phyloP scores from a whole-genome alignment of 2,329 filamentous ascomycete species.

The Cladobotryum mycophilum region DNA sequence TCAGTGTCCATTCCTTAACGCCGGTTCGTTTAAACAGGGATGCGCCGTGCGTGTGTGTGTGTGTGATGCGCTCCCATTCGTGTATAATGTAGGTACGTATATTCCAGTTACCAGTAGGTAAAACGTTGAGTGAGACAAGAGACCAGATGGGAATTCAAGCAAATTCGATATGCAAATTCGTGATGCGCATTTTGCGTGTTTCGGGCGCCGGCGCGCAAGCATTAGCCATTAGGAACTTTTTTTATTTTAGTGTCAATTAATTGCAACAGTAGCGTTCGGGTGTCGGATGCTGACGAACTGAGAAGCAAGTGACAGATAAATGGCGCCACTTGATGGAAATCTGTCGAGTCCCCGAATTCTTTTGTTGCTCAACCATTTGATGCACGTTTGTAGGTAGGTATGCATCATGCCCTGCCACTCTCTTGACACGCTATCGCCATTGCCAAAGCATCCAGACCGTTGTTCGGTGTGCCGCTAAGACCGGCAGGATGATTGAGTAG shows the following conservation, averaged over 20 bases:
- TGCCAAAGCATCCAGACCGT: slow-evolving; percentile 49
- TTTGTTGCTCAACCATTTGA: no score
- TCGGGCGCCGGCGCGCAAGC: not conserved
- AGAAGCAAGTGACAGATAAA: not conserved
- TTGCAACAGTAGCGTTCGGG: not conserved
- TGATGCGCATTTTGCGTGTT: not conserved
- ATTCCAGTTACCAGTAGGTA: not conserved
- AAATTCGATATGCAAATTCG: not conserved
- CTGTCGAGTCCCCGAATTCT: not conserved
- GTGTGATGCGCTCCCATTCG: not conserved
- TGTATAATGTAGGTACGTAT: slow-evolving; percentile 2
- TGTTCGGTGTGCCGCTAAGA: slow-evolving; percentile 36
- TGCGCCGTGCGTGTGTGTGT: not conserved
- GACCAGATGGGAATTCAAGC: not conserved
- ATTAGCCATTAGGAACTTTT: slow-evolving; percentile 5
- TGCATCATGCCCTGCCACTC: slow-evolving; percentile 16
- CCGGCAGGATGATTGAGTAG: slow-evolving; percentile 39
- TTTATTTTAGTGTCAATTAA: not conserved
- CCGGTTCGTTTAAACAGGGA: not conserved
- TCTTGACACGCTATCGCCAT: slow-evolving; percentile 50
- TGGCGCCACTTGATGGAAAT: not conserved
- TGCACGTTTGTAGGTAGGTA: no score
- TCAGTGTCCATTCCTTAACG: slow-evolving; percentile 6
- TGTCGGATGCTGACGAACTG: not conserved
- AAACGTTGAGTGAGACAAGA: not conserved